Evolutionary conservation across 192 early-diverging fungal species (phyloP).

Genomic region (Podila verticillata): DNA sequence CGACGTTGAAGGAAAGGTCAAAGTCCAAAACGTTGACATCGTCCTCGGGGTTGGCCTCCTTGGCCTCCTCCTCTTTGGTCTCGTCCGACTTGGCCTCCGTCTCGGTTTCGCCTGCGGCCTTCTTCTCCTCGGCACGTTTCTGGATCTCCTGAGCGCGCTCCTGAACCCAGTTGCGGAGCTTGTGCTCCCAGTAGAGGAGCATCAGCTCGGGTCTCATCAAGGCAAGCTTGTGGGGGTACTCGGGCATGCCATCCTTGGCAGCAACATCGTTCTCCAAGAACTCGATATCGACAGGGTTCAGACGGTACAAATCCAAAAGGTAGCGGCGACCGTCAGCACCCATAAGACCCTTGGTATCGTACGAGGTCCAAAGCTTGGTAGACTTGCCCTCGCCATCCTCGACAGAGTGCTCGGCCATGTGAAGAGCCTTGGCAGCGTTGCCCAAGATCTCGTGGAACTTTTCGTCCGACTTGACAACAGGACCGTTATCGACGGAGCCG

Average conservation of each 20-base stretch:
- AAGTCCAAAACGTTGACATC: slow-evolving; percentile 55
- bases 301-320: slow-evolving; percentile 91
- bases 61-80: slow-evolving; percentile 16
- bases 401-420: slow-evolving; percentile 84
- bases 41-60: slow-evolving; percentile 50
- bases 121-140: slow-evolving; percentile 44
- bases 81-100: neutral
- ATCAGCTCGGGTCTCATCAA: slow-evolving; percentile 90
- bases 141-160: slow-evolving; percentile 60
- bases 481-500: slow-evolving; percentile 89
- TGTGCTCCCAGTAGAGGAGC: slow-evolving; percentile 85
- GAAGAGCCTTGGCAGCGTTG: slow-evolving; percentile 80
- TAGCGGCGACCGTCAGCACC: slow-evolving; percentile 94
- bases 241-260: slow-evolving; percentile 67
- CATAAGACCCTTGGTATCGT: slow-evolving; percentile 92
- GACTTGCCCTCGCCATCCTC: slow-evolving; percentile 70
- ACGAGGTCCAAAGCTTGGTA: slow-evolving; percentile 78
- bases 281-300: slow-evolving; percentile 90
- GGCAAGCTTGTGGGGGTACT: slow-evolving; percentile 88
- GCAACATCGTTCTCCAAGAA: slow-evolving; percentile 81
- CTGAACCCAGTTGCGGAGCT: slow-evolving; percentile 70
- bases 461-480: slow-evolving; percentile 71
- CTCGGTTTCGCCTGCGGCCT: slow-evolving; percentile 1
- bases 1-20: slow-evolving; percentile 63
- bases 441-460: slow-evolving; percentile 81